Evolutionary conservation across 768 basidiomycete genomes (phyloP), one percentile per base, ranked within the genome.

Genomic region (Lentinula aciculospora): DNA sequence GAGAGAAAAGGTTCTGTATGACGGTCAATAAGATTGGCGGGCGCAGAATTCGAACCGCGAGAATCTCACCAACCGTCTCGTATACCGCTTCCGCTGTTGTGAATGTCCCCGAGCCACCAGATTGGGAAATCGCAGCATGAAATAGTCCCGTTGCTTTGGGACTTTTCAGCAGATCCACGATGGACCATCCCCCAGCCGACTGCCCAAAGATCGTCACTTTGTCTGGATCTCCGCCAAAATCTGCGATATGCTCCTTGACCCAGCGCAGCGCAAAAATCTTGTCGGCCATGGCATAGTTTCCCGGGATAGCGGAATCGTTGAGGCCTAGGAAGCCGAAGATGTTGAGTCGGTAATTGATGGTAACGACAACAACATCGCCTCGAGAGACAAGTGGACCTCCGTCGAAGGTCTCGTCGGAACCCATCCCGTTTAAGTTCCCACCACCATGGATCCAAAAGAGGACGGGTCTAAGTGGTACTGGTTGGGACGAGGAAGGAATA

Each of bases 141-240:
- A 72, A 74, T 21, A 67, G 62, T 6, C 69, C 69, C 21, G 62
- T 64, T 2, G 70, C 68, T 29, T 64, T 61, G 9, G 67, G 63
- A 4, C 69, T 67, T 17, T 56, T 65, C 7, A 72, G 53, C 2
- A 70, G 61, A 25, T 67, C 65, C 3, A 69, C 62, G 0, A 75
- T 71, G 0, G 72, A 68, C 21, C 65, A 71, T 25, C 74, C 78
- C 31, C 78, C 78, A 19, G 77, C 76, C n/a, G 73, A 75, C 62
- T 81, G 76, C 0, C 78, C 78, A 32, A 72, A 70, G 42, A 80
- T 72, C 8, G 74, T 77, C 53, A 81, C 73, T 4, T 72, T 68
- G n/a, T 68, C 62, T 7, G 72, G 71, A 60, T 80, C 78, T 0
- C 79, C 78, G 13, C 80, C 79, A 57, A 80, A 81, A 28, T 69